Evolutionary conservation across 176 grass and related monocot genomes (phyloP), one percentile per base, ranked within the genome.

Genomic region (Musa beccarii): DNA sequence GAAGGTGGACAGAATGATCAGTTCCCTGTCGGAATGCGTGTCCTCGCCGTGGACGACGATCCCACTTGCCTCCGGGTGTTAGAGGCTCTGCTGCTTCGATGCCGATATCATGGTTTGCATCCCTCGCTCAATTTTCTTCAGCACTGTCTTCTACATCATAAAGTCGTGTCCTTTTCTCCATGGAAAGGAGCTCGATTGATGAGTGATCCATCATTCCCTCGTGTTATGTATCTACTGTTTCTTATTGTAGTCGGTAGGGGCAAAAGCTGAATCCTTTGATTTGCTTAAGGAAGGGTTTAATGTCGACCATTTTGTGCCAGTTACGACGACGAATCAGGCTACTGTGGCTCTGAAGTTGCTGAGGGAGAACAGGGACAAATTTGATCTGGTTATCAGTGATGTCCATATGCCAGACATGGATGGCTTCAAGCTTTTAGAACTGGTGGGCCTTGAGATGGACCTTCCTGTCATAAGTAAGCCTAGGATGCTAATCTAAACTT

Each of bases 381-480:
- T 91, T 87, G 95, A 99, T 87, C 78, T 99, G 53, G 95, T 94
- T 26, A 91, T 99, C 63, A 99, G 90, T 23, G 90, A 94, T 69
- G 88, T 99, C 1, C 86, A 87, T 49, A 91, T 90, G 82, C 88
- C 75, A 10, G 90, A 99, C 75, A 94, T 94, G 81, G 86, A 99
- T 56, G 95, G 95, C 1, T 94, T 94, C 24, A 92, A 92, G 83
- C 84, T 99, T 54, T 84, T 99, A 19, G 88, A 99, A 73, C 73
- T 89, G 29, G 84, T 94, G 8, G 91, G 88, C 2, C 91, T 94
- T 43, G 88, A 99, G 57, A 92, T 99, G 91, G 95, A 99, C 59
- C 91, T 99, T 76, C 95, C 95, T 78, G 84, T 97, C 55, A 97
- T 97, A 52, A 87, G 94, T 97, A 89, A 90, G 95, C 74, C 59